These are phyloP conservation scores for Colletotrichum orchidophilum DNA, from an alignment of 2,329 filamentous ascomycete species.

Conservation along the genomic window DNA sequence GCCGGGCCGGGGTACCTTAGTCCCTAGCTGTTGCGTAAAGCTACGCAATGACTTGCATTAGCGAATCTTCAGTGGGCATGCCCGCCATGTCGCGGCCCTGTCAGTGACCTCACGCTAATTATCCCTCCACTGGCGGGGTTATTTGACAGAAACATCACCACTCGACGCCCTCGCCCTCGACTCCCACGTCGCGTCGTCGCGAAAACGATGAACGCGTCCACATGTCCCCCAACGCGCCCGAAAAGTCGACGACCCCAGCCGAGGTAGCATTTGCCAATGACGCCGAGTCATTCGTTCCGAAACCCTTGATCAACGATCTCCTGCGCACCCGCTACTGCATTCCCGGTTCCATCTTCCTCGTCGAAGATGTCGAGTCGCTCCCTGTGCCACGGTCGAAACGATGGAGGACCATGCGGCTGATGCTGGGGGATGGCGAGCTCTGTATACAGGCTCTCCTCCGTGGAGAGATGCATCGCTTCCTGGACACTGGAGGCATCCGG, in stretches of 20 bases:
- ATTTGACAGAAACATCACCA: slow-evolving; percentile 11
- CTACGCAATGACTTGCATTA: slow-evolving; percentile 1
- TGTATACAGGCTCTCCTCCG: slow-evolving; percentile 63
- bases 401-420: slow-evolving; percentile 56
- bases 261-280: slow-evolving; percentile 37
- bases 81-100: not conserved
- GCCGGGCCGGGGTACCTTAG: not conserved
- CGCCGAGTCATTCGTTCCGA: slow-evolving; percentile 39
- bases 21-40: not conserved
- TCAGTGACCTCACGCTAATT: not conserved
- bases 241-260: not conserved
- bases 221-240: slow-evolving; percentile 29
- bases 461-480: slow-evolving; percentile 56
- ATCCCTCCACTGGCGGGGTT: not conserved
- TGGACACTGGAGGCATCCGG: slow-evolving; percentile 54
- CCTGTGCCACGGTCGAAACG: slow-evolving; percentile 45
- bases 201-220: slow-evolving; percentile 26
- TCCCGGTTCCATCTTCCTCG: slow-evolving; percentile 59
- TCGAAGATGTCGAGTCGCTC: slow-evolving; percentile 54
- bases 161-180: not conserved
- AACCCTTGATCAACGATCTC: slow-evolving; percentile 58
- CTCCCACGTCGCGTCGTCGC: not conserved
- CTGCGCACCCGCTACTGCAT: slow-evolving; percentile 58
- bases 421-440: slow-evolving; percentile 62
- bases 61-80: slow-evolving; percentile 1